Evolutionary conservation across 768 basidiomycete genomes (phyloP).

Genomic region (Suillus sp.): DNA sequence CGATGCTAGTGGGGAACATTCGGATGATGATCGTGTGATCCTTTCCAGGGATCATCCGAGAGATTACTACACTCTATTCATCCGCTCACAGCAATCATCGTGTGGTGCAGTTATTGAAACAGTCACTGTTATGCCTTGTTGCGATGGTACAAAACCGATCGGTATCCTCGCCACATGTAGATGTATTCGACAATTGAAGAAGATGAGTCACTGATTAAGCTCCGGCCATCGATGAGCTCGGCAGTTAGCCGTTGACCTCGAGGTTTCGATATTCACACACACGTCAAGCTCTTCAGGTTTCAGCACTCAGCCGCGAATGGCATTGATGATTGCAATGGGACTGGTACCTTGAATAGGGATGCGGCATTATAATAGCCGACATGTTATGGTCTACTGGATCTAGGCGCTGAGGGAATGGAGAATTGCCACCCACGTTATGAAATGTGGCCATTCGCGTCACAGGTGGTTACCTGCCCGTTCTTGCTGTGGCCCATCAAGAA

Average conservation of each 20-base stretch:
- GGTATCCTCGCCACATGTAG: neutral
- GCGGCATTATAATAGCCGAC: neutral
- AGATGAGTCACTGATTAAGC: neutral
- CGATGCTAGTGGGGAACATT: neutral
- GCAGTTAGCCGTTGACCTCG: slow-evolving; percentile 1
- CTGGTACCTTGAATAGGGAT: neutral
- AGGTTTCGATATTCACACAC: slow-evolving; percentile 3
- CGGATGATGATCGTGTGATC: neutral
- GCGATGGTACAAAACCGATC: neutral
- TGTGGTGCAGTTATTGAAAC: neutral
- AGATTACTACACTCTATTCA: neutral
- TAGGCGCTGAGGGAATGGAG: neutral
- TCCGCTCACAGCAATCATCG: neutral
- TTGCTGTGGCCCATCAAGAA: neutral
- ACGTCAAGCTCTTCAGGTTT: neutral
- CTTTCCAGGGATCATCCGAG: neutral
- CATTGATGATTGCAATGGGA: neutral
- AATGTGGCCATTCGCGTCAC: neutral
- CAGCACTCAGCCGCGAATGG: neutral
- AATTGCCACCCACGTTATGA: neutral
- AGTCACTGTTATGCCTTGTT: neutral
- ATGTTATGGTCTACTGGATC: neutral
- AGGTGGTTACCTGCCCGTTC: neutral
- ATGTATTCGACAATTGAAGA: neutral
- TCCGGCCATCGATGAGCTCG: neutral